Base-by-base conservation (phyloP, 1,284 basidiomycete genomes). In the Ustilago trichophora region DNA sequence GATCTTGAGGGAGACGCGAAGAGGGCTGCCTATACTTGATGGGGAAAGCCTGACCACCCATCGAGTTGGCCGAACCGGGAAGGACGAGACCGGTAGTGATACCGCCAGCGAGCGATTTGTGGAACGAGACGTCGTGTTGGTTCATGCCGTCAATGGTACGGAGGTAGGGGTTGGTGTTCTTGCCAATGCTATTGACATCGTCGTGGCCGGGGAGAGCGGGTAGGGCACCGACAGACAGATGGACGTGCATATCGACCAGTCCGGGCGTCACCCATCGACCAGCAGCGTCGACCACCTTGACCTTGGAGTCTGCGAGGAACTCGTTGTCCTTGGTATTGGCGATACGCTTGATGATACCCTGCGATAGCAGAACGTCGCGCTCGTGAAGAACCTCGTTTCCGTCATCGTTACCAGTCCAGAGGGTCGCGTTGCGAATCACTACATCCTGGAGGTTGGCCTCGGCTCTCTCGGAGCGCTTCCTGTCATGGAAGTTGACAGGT, bases 191-290 rank as follows among this genome's bases (percentile, higher is more conserved):
- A 52, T 68, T 88, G 83, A 84, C 80, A 72, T 89, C 88, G 36
- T 82, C 69, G 8, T 86, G 82, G 16, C 87, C 87, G 83, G 35
- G 32, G 10, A 74, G 44, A 10, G 35, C 15, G n/a, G 73, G 70
- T 35, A 74, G 21, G 1, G 56, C 51, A 5, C 54, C 47, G 1
- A 73, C 72, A 7, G 90, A 91, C 18, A 92, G 82, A 76, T 93
- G 91, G 2, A 90, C 90, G 81, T 94, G 88, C 62, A 92, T 83
- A 76, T 92, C 90, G 32, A 92, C 88, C 46, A 89, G 85, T 13
- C 87, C 81, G 16, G 63, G 78, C 18, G 78, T 80, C 3, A 78
- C 48, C 79, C 76, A 76, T 25, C 52, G 43, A 5, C 74, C 76
- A 0, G 50, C 41, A 6, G 73, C 76, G 41, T 78, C 58, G 29